These are phyloP conservation scores for Cladophialophora carrionii DNA, from an alignment of 2,329 filamentous ascomycete genomes.

Conservation along the genomic window DNA sequence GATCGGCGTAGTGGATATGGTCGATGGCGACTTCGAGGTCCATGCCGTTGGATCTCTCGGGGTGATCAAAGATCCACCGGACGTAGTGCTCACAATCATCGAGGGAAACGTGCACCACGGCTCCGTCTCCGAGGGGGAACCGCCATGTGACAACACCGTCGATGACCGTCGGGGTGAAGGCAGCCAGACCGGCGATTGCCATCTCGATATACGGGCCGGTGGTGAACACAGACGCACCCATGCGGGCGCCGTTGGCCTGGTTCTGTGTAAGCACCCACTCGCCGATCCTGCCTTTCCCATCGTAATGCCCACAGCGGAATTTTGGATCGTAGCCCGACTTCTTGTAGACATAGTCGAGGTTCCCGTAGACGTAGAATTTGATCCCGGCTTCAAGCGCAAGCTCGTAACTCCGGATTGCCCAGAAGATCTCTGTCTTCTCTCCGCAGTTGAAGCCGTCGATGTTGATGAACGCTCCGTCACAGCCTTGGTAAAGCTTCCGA, in stretches of 20 bases:
- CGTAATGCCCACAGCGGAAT: constrained; percentile 55
- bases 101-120: constrained; percentile 50
- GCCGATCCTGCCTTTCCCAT: constrained; percentile 52
- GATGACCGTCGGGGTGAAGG: constrained; percentile 49
- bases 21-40: constrained; percentile 53
- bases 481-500: constrained; percentile 51
- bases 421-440: constrained; percentile 58
- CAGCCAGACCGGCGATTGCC: constrained; percentile 40
- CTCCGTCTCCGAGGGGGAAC: constrained; percentile 46
- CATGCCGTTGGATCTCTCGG: constrained; percentile 50
- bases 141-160: constrained; percentile 50
- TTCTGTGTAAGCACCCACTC: constrained; percentile 54
- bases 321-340: constrained; percentile 53
- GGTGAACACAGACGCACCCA: constrained; percentile 37
- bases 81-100: constrained; percentile 55
- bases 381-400: constrained; percentile 44
- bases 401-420: constrained; percentile 46
- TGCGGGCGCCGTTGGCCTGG: constrained; percentile 37
- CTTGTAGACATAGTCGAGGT: constrained; percentile 56
- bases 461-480: constrained; percentile 58
- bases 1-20: constrained; percentile 47
- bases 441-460: constrained; percentile 59
- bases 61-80: constrained; percentile 56
- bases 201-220: constrained; percentile 41
- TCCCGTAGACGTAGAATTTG: constrained; percentile 54